Evolutionary conservation across 805 yeast species (phyloP).

Genomic region (Sugiyamaella chiloensis): DNA sequence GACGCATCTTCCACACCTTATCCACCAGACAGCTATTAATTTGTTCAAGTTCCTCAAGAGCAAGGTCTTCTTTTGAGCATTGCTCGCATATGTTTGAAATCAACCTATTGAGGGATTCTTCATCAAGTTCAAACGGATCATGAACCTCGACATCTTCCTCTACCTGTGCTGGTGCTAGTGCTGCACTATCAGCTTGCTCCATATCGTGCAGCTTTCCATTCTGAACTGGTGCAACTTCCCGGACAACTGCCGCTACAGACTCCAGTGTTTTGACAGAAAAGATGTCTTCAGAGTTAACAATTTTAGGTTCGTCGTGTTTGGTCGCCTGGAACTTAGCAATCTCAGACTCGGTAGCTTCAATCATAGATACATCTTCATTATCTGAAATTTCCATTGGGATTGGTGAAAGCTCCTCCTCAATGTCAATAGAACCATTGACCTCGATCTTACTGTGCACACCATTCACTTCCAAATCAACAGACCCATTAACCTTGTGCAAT

Average conservation of each 20-base stretch:
- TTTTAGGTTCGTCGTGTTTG: background rate
- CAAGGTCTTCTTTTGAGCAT: conserved; percentile 35
- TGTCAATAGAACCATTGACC: background rate
- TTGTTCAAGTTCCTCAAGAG: conserved; percentile 57
- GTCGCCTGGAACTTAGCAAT: no score
- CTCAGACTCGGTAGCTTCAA: no score
- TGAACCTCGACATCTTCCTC: background rate
- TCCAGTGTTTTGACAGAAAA: background rate
- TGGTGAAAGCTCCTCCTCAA: background rate
- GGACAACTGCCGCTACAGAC: background rate
- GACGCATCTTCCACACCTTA: conserved; percentile 65
- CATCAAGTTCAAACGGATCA: background rate
- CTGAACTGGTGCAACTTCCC: background rate
- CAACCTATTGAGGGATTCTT: background rate
- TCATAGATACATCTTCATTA: background rate
- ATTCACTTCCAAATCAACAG: background rate
- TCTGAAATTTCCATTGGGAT: background rate
- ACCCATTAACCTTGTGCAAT: background rate
- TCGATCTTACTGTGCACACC: background rate
- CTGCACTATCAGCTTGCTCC: background rate
- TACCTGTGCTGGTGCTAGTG: background rate
- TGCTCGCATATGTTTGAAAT: background rate
- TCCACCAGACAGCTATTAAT: conserved; percentile 68
- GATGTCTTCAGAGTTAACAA: background rate
- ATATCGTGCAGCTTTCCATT: background rate